A percentile compares a stretch with the other conserved stretches of the same genome.
Conservation (phyloP, 345 rosid species). For the Lepidium aucheri region DNA sequence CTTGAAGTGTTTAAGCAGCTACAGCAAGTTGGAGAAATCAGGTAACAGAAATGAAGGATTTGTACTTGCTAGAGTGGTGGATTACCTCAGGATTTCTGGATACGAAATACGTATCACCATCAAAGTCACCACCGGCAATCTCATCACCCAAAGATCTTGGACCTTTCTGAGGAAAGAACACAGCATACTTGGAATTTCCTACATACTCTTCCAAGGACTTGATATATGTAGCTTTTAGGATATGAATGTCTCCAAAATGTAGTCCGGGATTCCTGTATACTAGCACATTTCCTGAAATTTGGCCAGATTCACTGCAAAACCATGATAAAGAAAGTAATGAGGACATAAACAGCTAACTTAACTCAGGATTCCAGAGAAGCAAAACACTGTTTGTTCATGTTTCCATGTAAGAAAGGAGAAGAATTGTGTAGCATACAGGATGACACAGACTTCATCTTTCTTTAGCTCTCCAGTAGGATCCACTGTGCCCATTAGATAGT, state of each 20-base stretch:
- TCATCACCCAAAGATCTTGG: constrained; percentile 72
- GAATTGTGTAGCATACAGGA: constrained; percentile 43
- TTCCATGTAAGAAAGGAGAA: constrained; percentile 1
- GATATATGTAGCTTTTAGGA: constrained; percentile 53
- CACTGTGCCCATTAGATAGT: constrained; percentile 77
- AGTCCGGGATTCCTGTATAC: constrained; percentile 80
- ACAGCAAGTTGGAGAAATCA: constrained; percentile 13
- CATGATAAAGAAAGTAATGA: background rate
- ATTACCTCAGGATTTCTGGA: constrained; percentile 66
- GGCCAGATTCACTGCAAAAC: constrained; percentile 52
- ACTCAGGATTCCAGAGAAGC: background rate
- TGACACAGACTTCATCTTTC: constrained; percentile 67
- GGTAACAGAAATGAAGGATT: background rate
- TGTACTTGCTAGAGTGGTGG: background rate
- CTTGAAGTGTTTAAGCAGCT: constrained; percentile 53
- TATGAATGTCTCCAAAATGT: constrained; percentile 82
- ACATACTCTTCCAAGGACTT: constrained; percentile 41
- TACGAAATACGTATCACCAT: constrained; percentile 70
- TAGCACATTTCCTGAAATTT: constrained; percentile 62
- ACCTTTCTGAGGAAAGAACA: constrained; percentile 61
- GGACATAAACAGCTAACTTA: background rate
- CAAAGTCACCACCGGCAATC: constrained; percentile 75
- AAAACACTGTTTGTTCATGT: background rate
- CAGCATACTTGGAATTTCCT: constrained; percentile 72
- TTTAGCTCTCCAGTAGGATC: constrained; percentile 67